Evolutionary conservation across 176 grass and related monocot genomes (phyloP).

Genomic region (Eremochloa ophiuroides): DNA sequence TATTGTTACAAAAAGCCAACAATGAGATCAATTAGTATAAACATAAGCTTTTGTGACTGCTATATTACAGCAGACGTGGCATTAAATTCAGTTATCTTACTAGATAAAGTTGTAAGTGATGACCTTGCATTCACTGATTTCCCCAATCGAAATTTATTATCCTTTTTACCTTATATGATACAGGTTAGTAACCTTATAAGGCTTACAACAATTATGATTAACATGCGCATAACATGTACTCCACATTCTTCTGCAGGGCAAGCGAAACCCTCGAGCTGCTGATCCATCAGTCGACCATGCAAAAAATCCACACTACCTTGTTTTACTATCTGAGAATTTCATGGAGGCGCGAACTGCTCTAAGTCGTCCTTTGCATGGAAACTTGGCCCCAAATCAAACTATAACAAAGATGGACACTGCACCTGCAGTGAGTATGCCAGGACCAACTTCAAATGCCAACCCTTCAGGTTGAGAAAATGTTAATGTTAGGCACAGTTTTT

Average conservation of each 20-base stretch:
- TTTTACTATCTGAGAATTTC: slow-evolving; percentile 91
- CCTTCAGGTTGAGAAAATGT: slow-evolving; percentile 58
- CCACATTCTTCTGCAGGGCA: slow-evolving; percentile 58
- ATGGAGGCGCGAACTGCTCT: slow-evolving; percentile 73
- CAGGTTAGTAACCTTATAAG: not conserved
- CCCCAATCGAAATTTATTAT: not conserved
- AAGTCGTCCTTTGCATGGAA: slow-evolving; percentile 53
- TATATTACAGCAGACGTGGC: not conserved
- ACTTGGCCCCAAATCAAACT: slow-evolving; percentile 50
- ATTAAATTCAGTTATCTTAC: not conserved
- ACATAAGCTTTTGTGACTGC: not conserved
- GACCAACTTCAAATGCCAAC: slow-evolving; percentile 45
- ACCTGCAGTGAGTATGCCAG: slow-evolving; percentile 44
- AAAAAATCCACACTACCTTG: slow-evolving; percentile 71
- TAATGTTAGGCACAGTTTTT: slow-evolving; percentile 14
- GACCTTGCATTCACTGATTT: not conserved
- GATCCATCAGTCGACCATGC: slow-evolving; percentile 69
- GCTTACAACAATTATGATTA: not conserved
- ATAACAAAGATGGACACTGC: slow-evolving; percentile 61
- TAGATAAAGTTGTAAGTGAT: slow-evolving; percentile 12
- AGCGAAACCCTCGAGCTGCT: slow-evolving; percentile 62
- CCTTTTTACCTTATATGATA: not conserved
- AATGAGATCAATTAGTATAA: not conserved
- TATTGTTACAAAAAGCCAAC: not conserved
- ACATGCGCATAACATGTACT: not conserved